These are phyloP conservation scores for Aaosphaeria arxii DNA, from an alignment of 2,329 filamentous ascomycete species.

Conservation along the genomic window DNA sequence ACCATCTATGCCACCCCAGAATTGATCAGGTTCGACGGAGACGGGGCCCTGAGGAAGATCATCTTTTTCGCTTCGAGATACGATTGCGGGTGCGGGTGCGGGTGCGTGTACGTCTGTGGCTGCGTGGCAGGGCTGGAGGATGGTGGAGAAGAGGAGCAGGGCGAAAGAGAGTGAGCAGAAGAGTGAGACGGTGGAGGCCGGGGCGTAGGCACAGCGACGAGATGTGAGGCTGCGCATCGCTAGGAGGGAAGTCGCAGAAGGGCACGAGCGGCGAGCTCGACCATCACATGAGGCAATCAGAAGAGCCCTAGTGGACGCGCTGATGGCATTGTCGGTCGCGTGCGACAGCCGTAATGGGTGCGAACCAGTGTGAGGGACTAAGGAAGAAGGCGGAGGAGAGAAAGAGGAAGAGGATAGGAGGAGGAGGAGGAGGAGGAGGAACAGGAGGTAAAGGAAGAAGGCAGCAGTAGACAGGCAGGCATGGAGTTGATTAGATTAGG, in stretches of 20 bases:
- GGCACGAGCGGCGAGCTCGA: not conserved
- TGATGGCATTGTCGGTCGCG: too few species aligned
- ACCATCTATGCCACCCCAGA: slow-evolving; percentile 38
- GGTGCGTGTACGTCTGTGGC: not conserved
- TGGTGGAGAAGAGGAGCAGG: slow-evolving; percentile 3
- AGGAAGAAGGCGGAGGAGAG: slow-evolving; percentile 6
- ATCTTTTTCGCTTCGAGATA: slow-evolving; percentile 11
- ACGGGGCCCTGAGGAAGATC: slow-evolving; percentile 28
- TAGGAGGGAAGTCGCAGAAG: not conserved
- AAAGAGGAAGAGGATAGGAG: not conserved
- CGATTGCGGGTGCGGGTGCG: slow-evolving; percentile 15
- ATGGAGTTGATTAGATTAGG: not conserved
- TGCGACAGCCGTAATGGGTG: too few species aligned
- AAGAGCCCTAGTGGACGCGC: too few species aligned
- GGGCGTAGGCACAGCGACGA: slow-evolving; percentile 4
- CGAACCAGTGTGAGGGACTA: too few species aligned
- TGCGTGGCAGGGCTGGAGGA: slow-evolving; percentile 10
- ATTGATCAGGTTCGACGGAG: slow-evolving; percentile 33
- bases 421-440: not conserved
- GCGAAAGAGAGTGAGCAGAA: not conserved
- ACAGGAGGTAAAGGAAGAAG: not conserved
- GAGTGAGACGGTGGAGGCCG: not conserved
- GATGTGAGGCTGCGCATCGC: not conserved
- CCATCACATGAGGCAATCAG: not conserved
- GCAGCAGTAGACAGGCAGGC: slow-evolving; percentile 2